Percentiles rank a stretch among this genome's conserved stretches.
Evolutionary conservation across 169 alveolate species (phyloP).

Genomic region (Plasmodium fragile): DNA sequence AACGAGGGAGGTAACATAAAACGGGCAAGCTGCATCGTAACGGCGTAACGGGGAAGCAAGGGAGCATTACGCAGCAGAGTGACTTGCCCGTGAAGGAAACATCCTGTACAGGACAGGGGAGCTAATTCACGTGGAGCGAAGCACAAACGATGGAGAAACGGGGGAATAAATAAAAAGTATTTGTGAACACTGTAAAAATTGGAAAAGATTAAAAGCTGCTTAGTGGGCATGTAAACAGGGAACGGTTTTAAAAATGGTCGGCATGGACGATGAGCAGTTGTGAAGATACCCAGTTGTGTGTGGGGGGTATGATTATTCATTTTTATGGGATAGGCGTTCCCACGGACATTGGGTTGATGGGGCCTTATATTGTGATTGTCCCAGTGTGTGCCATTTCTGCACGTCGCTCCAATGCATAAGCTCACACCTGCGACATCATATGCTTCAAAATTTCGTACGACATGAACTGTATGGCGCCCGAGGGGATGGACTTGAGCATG

Average conservation of each 20-base stretch:
- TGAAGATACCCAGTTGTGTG: background rate
- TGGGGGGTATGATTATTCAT: background rate
- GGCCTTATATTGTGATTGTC: background rate
- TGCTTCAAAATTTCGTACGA: constrained; percentile 87
- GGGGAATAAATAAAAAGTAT: background rate
- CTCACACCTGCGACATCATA: constrained; percentile 59
- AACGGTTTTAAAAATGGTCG: background rate
- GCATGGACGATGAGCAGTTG: background rate
- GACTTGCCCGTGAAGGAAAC: background rate
- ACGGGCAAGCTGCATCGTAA: background rate
- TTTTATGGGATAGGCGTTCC: background rate
- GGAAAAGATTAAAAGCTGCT: background rate
- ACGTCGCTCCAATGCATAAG: background rate
- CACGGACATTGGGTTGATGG: background rate
- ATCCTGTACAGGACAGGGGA: background rate
- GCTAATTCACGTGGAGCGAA: background rate
- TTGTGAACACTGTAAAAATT: background rate
- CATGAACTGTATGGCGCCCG: constrained; percentile 91
- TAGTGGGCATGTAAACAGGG: background rate
- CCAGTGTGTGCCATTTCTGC: background rate
- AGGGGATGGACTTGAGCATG: constrained; percentile 87
- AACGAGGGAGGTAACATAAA: background rate
- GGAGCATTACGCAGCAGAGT: background rate
- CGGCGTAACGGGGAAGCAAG: background rate
- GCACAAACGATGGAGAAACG: background rate